Conservation (phyloP, 2,329 filamentous ascomycete species). For the Exophiala bonariae region DNA sequence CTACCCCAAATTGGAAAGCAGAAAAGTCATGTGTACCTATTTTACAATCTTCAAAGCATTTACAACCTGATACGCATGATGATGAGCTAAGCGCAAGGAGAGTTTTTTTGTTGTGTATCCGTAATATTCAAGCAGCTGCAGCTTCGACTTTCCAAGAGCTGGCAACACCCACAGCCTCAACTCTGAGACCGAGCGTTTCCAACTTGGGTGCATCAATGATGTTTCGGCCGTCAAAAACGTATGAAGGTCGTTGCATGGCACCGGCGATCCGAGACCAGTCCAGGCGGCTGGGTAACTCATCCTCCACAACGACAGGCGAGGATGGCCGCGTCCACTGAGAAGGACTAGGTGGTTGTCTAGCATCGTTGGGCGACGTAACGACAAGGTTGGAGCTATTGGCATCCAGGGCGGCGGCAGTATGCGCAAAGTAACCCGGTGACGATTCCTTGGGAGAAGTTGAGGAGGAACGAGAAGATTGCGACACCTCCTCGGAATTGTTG, state of each 20-base stretch:
- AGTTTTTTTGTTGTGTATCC: too few species aligned
- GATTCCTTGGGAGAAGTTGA: too few species aligned
- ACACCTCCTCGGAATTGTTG: too few species aligned
- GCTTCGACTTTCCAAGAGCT: background rate
- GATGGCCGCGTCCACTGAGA: background rate
- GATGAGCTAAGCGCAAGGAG: too few species aligned
- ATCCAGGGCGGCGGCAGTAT: background rate
- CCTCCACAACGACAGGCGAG: conserved; percentile 8
- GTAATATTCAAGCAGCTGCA: too few species aligned
- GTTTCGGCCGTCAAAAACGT: conserved; percentile 50
- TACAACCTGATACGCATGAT: too few species aligned
- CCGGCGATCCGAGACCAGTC: conserved; percentile 50
- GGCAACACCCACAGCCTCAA: conserved; percentile 34
- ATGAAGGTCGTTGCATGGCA: conserved; percentile 48
- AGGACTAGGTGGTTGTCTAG: background rate
- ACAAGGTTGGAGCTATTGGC: background rate
- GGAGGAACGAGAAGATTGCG: too few species aligned
- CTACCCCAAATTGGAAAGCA: too few species aligned
- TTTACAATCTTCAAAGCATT: too few species aligned
- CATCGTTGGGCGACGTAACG: background rate
- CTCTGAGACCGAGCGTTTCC: conserved; percentile 36
- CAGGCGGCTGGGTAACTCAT: conserved; percentile 28
- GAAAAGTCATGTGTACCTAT: too few species aligned
- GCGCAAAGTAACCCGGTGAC: background rate
- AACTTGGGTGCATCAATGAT: conserved; percentile 37